These are phyloP conservation scores for Trametes meyenii DNA, from an alignment of 768 basidiomycete species.

Conservation along the genomic window DNA sequence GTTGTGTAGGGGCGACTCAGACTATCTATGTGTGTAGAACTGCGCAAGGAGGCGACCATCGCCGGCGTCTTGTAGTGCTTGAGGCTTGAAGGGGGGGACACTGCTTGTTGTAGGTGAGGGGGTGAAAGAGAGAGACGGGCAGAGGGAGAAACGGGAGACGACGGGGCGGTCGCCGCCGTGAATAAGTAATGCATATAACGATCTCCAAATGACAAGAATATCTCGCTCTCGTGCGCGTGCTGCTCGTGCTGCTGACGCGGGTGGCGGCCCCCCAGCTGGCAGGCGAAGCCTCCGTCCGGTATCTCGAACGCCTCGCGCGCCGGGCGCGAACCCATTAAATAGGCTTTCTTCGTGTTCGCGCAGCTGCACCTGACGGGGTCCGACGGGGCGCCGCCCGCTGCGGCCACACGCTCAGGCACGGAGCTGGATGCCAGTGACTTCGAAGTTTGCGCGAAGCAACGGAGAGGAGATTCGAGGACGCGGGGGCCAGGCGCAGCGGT, in stretches of 20 bases:
- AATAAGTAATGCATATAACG: conserved; percentile 28
- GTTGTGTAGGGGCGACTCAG: not conserved
- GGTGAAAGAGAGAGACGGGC: not conserved
- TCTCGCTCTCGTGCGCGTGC: conserved; percentile 13
- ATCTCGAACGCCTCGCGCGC: not conserved
- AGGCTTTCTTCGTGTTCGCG: conserved; percentile 5
- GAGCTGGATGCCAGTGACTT: not conserved
- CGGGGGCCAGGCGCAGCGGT: not conserved
- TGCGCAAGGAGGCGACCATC: conserved; percentile 7
- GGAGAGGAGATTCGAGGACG: not conserved
- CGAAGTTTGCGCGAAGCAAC: conserved; percentile 8
- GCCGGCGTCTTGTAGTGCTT: not conserved
- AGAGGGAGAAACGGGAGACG: not conserved
- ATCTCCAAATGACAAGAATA: conserved; percentile 28
- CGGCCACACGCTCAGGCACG: conserved; percentile 19
- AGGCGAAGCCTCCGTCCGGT: not conserved
- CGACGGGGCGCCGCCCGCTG: not conserved
- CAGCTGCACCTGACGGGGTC: conserved; percentile 1
- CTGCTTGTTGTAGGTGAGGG: not conserved
- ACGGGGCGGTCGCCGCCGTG: conserved; percentile 4
- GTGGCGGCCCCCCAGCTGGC: not conserved
- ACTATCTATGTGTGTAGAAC: conserved; percentile 22
- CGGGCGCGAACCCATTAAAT: not conserved
- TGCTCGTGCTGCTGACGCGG: not conserved
- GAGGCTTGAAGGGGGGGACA: not conserved